Evolutionary conservation across 371 early-diverging fungal species (phyloP), one percentile per base, ranked within the genome.

Genomic region (Apophysomyces trapeziformis): DNA sequence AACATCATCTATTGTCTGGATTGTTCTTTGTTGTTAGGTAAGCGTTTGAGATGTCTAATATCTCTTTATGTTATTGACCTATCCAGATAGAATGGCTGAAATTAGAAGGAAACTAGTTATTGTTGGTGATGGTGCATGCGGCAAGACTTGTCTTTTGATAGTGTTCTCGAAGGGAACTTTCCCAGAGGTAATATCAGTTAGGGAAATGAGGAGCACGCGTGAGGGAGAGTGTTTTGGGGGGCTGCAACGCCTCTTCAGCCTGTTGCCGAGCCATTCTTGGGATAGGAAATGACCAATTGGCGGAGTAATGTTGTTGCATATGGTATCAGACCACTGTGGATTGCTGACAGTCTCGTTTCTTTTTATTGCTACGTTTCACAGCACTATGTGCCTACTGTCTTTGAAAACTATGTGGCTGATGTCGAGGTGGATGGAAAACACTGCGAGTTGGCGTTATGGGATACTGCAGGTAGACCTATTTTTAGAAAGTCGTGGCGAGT

Each of bases 51-150:
- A 21, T 44, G n/a, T 46, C 38, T 38, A 7, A 1, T 38, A 21
- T 36, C 11, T 6, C 41, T 26, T 32, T 43, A 21, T 8, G 7
- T 26, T 50, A 21, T 26, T 21, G 21, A 50, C 36, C 21, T 35
- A 56, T 64, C 16, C 59, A 38, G 58, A 57, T 41, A 62, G 63
- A 43, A 93, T 92, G 91, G 80, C 94, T 68, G 95, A 93, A 79
- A 89, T 95, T 74, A 92, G 95, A 77, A 87, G 93, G 68, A 98
- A 98, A 83, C 88, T 98, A 68, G 98, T 98, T 62, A 94, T 96
- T 76, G 97, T 98, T 47, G 99, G 99, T 58, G 98, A 98, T 77
- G 98, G 97, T 86, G 96, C 96, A 60, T 96, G 96, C 74, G 99
- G 98, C 75, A 99, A 99, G 86, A 99, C 98, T 21, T 95, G 95